A percentile compares a stretch with the other conserved stretches of the same genome.
Evolutionary conservation across 768 basidiomycete species (phyloP).

Genomic region (Boletus pseudopeckii): DNA sequence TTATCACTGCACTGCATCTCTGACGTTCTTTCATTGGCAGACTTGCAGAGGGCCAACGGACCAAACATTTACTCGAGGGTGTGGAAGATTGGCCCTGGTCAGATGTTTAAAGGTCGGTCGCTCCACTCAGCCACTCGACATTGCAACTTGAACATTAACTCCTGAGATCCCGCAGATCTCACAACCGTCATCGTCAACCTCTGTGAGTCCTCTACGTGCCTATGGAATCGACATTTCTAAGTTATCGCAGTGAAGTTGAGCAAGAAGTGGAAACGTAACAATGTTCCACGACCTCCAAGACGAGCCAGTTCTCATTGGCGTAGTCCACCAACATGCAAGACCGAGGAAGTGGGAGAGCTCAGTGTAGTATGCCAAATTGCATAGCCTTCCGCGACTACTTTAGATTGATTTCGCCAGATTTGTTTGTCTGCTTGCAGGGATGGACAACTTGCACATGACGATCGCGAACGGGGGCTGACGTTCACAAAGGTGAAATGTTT

Average conservation of each 20-base stretch:
- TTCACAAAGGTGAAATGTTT: conserved; percentile 23
- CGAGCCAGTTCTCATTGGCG: conserved; percentile 6
- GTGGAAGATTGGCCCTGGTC: conserved; percentile 15
- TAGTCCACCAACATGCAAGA: conserved; percentile 3
- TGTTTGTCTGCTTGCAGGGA: conserved; percentile 29
- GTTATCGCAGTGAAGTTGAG: conserved; percentile 4
- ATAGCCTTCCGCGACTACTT: background rate
- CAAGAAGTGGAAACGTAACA: background rate
- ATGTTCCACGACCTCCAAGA: background rate
- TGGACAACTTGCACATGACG: conserved; percentile 22
- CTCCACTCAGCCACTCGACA: background rate
- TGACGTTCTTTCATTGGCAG: conserved; percentile 2
- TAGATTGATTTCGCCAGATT: conserved; percentile 8
- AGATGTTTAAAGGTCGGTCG: conserved; percentile 13
- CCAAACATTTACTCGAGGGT: conserved; percentile 16
- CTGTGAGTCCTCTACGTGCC: background rate
- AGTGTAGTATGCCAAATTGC: conserved; percentile 14
- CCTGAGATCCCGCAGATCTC: conserved; percentile 1
- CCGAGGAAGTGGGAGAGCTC: conserved; percentile 11
- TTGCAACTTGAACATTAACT: background rate
- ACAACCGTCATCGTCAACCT: conserved; percentile 4
- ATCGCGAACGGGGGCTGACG: conserved; percentile 14
- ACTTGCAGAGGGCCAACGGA: conserved; percentile 12
- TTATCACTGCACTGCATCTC: background rate
- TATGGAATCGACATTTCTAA: background rate